Evolutionary conservation across 306 rosid species (phyloP).

Genomic region (peach (Prunus persica)): Prunus_persica_NCBIv2 NC_034011.1:23234501-23235000

Average conservation of each 20-base stretch:
- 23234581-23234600: not conserved
- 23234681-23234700: conserved; percentile 7
- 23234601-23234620: conserved; percentile 9
- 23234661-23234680: not conserved
- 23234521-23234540: not conserved
- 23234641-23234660: not conserved
- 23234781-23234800: not conserved
- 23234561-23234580: not conserved
- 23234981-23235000: no score
- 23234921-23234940: no score
- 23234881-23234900: no score
- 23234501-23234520: no score
- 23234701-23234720: conserved; percentile 12
- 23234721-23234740: not conserved
- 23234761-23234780: not conserved
- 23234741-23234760: not conserved
- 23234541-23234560: conserved; percentile 6
- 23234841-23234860: no score
- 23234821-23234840: no score
- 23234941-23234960: no score
- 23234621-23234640: not conserved
- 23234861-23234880: no score
- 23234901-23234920: no score
- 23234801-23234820: no score
- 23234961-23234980: no score